These are phyloP conservation scores for Phoenix dactylifera DNA, from an alignment of 176 grass and related monocot genomes.

Conservation along the genomic window DNA sequence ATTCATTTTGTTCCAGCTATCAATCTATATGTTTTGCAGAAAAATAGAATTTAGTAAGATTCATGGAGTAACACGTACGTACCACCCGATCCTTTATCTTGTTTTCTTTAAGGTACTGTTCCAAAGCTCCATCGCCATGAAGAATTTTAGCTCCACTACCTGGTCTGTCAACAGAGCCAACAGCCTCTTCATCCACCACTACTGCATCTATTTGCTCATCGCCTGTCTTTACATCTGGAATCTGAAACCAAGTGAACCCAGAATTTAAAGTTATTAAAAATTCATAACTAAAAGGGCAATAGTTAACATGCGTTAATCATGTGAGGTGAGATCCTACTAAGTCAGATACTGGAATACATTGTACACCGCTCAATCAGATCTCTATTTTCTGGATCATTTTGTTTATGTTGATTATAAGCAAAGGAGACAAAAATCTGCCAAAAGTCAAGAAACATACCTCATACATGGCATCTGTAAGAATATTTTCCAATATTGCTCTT, in stretches of 20 bases:
- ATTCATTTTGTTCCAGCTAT: too few species aligned
- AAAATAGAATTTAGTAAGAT: not conserved
- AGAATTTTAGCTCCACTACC: slow-evolving; percentile 88
- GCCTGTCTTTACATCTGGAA: slow-evolving; percentile 80
- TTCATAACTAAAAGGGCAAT: too few species aligned
- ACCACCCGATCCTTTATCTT: slow-evolving; percentile 30
- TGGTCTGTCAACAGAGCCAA: slow-evolving; percentile 60
- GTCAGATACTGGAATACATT: too few species aligned
- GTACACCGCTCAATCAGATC: too few species aligned
- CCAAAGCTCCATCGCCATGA: slow-evolving; percentile 63
- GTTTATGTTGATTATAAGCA: too few species aligned
- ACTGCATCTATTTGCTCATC: slow-evolving; percentile 83
- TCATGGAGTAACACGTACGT: not conserved
- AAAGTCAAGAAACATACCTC: slow-evolving; percentile 43
- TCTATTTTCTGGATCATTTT: too few species aligned
- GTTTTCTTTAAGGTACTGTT: slow-evolving; percentile 43
- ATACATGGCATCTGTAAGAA: slow-evolving; percentile 97
- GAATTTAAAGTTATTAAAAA: slow-evolving; percentile 5
- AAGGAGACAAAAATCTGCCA: too few species aligned
- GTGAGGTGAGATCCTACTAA: too few species aligned
- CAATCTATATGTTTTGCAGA: too few species aligned
- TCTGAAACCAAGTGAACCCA: slow-evolving; percentile 31
- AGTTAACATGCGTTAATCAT: too few species aligned
- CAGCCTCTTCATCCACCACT: slow-evolving; percentile 77
- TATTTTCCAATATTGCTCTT: slow-evolving; percentile 90